Evolutionary conservation across 139 green algal species (phyloP).

Genomic region (Chloropicon primus): DNA sequence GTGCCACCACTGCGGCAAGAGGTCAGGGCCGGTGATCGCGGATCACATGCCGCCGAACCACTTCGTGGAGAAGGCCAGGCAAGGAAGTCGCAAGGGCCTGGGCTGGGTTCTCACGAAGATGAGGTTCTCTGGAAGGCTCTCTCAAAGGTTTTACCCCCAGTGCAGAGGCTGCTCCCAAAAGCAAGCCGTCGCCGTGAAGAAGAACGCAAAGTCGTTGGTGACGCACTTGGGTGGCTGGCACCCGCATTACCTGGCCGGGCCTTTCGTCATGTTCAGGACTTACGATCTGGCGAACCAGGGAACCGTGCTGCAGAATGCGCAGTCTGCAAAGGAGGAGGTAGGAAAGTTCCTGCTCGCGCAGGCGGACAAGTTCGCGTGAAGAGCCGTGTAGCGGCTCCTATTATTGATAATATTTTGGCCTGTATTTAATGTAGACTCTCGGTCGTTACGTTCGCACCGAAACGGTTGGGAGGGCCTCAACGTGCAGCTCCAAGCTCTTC

Average conservation of each 20-base stretch:
- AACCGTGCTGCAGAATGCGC: background rate
- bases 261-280: background rate
- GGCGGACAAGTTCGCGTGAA: no score
- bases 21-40: constrained; percentile 31
- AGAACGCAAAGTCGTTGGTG: constrained; percentile 26
- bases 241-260: constrained; percentile 1
- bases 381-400: no score
- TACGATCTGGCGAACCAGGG: background rate
- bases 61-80: constrained; percentile 13
- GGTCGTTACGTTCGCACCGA: background rate
- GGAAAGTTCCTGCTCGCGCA: no score
- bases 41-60: constrained; percentile 79
- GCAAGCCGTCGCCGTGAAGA: constrained; percentile 36
- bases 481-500: background rate
- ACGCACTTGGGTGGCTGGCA: constrained; percentile 29
- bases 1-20: constrained; percentile 64
- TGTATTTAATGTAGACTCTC: no score
- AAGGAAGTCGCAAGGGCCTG: background rate
- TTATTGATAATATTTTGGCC: no score
- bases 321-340: background rate
- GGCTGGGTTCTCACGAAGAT: background rate
- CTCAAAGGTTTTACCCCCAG: constrained; percentile 40
- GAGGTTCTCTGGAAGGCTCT: background rate
- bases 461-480: background rate
- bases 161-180: constrained; percentile 38